Conservation (phyloP, 1,139 yeast genomes). For the Hyphopichia wangnamkhiaoensis region DNA sequence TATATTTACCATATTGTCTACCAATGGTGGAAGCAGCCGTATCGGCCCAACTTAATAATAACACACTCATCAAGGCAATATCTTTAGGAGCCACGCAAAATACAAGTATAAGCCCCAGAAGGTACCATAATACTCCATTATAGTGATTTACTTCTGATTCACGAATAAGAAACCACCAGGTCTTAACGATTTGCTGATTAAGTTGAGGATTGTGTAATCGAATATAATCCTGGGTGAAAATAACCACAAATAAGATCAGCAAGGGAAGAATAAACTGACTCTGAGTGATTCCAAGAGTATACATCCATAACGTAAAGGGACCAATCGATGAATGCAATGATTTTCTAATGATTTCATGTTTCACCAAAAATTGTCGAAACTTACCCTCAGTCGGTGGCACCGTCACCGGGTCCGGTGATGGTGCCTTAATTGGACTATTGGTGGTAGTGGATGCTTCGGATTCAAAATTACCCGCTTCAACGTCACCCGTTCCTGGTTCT, state of each 20-base stretch:
- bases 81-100: constrained; percentile 77
- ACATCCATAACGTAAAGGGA: constrained; percentile 69
- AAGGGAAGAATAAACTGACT: constrained; percentile 62
- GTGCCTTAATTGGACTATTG: not conserved
- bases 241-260: constrained; percentile 49
- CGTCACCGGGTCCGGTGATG: not conserved
- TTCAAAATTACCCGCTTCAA: not conserved
- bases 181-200: constrained; percentile 63
- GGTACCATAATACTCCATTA: constrained; percentile 87
- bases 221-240: constrained; percentile 66
- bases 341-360: constrained; percentile 89
- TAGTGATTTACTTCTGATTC: constrained; percentile 67
- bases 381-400: constrained; percentile 7
- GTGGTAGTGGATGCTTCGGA: not conserved
- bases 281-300: constrained; percentile 60
- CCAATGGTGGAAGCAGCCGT: constrained; percentile 97
- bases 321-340: constrained; percentile 87
- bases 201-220: constrained; percentile 63
- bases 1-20: constrained; percentile 75
- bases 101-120: constrained; percentile 74
- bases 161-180: constrained; percentile 80
- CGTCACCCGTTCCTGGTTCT: not conserved
- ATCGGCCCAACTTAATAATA: constrained; percentile 93
- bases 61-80: constrained; percentile 70
- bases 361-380: constrained; percentile 57